Percentiles rank a stretch among this genome's conserved stretches.
Evolutionary conservation across 2,329 filamentous ascomycete species (phyloP).

Genomic region (Paecilomyces variotii): DNA sequence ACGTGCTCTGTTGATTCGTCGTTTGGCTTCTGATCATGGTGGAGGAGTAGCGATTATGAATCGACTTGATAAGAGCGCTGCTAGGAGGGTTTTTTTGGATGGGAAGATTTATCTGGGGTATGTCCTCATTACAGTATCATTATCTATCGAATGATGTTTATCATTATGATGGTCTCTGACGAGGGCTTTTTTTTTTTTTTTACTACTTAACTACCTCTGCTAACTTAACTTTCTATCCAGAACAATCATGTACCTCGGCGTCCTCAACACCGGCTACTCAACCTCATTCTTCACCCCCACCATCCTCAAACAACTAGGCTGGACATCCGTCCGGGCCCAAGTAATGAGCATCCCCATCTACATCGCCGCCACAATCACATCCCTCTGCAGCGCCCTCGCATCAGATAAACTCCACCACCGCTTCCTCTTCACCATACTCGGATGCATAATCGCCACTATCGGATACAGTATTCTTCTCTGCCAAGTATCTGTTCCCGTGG

Average conservation of each 20-base stretch:
- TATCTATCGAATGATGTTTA: no score
- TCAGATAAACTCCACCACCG: conserved; percentile 47
- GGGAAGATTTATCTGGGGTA: conserved; percentile 32
- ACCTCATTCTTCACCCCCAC: conserved; percentile 36
- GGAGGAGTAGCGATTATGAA: conserved; percentile 17
- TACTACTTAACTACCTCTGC: no score
- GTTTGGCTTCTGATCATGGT: conserved; percentile 14
- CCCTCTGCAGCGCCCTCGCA: conserved; percentile 42
- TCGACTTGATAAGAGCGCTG: conserved; percentile 18
- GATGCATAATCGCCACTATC: conserved; percentile 42
- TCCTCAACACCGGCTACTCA: conserved; percentile 43
- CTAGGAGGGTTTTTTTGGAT: conserved; percentile 21
- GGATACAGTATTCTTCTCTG: conserved; percentile 51
- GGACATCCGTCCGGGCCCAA: conserved; percentile 44
- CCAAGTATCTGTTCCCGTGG: conserved; percentile 40
- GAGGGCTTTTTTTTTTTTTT: no score
- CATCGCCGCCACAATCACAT: conserved; percentile 55
- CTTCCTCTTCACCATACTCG: conserved; percentile 47
- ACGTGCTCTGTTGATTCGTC: conserved; percentile 16
- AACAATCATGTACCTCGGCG: conserved; percentile 57
- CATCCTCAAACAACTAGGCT: conserved; percentile 45
- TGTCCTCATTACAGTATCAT: conserved; percentile 10
- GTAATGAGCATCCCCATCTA: conserved; percentile 48
- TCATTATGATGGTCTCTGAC: no score
- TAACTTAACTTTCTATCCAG: conserved; percentile 7